phyloP scores from a whole-genome alignment of 2,329 filamentous ascomycete genomes.

The Neopestalotiopsis sp. region DNA sequence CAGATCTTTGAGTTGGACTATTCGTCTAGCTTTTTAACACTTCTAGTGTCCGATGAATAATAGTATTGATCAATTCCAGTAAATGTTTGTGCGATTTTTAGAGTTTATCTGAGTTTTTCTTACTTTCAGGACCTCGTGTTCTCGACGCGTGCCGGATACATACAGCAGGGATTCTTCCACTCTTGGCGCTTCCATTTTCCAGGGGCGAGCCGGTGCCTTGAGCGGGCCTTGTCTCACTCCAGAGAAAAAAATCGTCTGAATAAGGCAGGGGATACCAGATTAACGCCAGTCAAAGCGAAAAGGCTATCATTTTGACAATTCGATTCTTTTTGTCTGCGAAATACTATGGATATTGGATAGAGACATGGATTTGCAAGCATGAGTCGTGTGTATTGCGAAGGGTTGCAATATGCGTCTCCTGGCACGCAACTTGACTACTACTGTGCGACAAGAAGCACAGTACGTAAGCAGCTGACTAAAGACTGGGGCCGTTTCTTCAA shows the following conservation, averaged over 20 bases:
- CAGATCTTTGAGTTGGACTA: background rate
- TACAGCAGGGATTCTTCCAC: background rate
- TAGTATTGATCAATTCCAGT: no score
- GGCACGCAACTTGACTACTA: background rate
- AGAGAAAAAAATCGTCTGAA: background rate
- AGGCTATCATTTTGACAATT: background rate
- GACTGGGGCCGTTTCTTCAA: no score
- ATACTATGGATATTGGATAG: background rate
- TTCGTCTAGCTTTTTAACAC: no score
- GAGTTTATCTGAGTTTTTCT: background rate
- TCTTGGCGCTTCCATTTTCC: background rate
- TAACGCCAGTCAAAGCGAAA: background rate
- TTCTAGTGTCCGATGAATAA: no score
- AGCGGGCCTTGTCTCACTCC: background rate
- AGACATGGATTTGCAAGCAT: background rate
- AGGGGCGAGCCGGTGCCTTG: background rate
- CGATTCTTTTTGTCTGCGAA: background rate
- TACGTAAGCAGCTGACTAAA: no score
- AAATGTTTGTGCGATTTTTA: background rate
- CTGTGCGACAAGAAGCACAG: background rate
- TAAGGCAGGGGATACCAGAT: background rate
- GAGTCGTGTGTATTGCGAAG: background rate
- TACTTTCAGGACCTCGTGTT: background rate
- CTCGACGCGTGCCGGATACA: background rate
- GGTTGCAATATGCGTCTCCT: background rate